Base-by-base conservation (phyloP, 2,329 filamentous ascomycete genomes). In the Nakataea oryzae region DNA sequence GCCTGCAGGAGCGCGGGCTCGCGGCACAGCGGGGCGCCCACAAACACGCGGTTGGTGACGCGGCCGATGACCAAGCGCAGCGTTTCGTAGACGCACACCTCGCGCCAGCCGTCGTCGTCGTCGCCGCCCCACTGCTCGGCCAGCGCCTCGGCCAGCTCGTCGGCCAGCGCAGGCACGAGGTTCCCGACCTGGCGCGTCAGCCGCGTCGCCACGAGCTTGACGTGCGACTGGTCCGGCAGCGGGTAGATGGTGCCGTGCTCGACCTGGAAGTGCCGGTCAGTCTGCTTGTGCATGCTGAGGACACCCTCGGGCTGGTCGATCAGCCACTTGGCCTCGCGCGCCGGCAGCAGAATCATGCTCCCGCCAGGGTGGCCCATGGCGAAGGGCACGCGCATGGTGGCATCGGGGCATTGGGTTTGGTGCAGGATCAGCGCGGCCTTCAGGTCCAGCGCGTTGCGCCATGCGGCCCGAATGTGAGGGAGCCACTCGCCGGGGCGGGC, bases 401-500 rank as follows among this genome's bases (percentile, higher is more conserved):
- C 50, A 57, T 74, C 68, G 1, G 69, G 69, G 56, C 30, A 30
- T n/a, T 57, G n/a, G 11, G 56, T 28, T 17, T 29, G 11, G 13
- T 30, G 56, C 12, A 65, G 24, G 24, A 67, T 57, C 27, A 69
- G 60, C 0, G 71, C 68, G 0, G 63, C 55, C 63, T 71, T 70
- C 67, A 71, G 70, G 64, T 73, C 66, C 50, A 59, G 34, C 3
- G 66, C 63, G 63, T 74, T 74, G 26, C 71, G 68, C 69, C 68
- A 73, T 63, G 57, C 66, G 7, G 72, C 72, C 47, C 68, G 68
- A 13, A 63, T 27, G 7, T 68, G 64, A 8, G 71, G 66, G 61
- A 75, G 72, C 72, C 70, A 74, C 62, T 74, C 72, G 17, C 69
- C 69, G n/a, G 70, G 62, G n/a, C 63, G 67, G 6, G 69, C 66